Base-by-base conservation (phyloP, 495 filamentous ascomycete genomes). In the Aspergillus kassunensis region DNA sequence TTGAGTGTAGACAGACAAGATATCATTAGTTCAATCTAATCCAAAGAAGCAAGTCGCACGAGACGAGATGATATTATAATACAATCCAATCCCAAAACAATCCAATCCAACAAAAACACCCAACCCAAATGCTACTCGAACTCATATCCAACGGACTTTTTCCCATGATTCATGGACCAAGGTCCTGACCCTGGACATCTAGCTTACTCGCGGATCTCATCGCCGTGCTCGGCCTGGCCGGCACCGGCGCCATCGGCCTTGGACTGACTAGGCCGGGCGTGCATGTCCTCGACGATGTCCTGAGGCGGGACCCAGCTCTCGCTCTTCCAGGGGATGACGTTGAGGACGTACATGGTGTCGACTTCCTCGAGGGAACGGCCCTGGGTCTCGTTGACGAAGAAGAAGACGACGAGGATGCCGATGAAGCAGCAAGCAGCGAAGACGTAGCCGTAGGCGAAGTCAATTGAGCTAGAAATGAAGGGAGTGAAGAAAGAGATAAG, bases 401-500 rank as follows among this genome's bases (percentile, higher is more conserved):
- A 86, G 70, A 82, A 92, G 40, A 89, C 84, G 23, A 89, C 61
- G 3, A 84, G 44, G n/a, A 77, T 76, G 15, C 75, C 87, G 4
- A 76, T 69, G 55, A 88, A 68, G 62, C 81, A 86, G 72, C 83
- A 89, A 3, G 64, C 81, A 3, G 85, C 88, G 57, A 92, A 91
- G 53, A 95, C 80, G 66, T 88, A 92, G 29, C 89, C 89, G 69
- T 90, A 91, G 20, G 74, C 68, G 70, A 83, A 92, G 54, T 81
- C 75, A 56, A 95, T 91, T 30, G 78, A 74, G 16, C 64, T 64
- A 33, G 76, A 81, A 61, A 89, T 88, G 66, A 88, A 85, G 6
- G 89, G 88, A 2, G 89, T 90, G 72, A 91, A 88, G 77, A 93
- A 90, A 10, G 83, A 82, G 59, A 93, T 83, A 56, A 92, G 66